Conservation (phyloP, 148 eudicot species). For the Polygonum maritimum region DNA sequence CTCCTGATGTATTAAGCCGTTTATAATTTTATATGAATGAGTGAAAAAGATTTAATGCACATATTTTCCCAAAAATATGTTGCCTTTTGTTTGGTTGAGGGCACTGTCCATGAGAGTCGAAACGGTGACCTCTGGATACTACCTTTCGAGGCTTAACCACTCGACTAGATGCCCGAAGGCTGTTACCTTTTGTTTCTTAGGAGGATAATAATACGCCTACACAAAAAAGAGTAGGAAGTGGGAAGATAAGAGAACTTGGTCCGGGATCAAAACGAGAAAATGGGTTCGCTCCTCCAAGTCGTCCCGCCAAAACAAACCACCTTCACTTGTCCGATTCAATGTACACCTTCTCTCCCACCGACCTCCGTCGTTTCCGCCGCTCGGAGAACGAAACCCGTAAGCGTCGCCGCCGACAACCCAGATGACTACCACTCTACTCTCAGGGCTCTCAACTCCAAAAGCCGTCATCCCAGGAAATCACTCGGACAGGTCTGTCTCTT, state of each 20-base stretch:
- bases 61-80: too few relatives aligned
- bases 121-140: too few relatives aligned
- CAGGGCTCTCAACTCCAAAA: conserved; percentile 81
- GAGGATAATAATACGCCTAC: too few relatives aligned
- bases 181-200: too few relatives aligned
- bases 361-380: conserved; percentile 14
- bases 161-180: too few relatives aligned
- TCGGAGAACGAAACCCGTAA: conserved; percentile 13
- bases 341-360: conserved; percentile 16
- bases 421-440: conserved; percentile 86
- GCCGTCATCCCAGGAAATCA: conserved; percentile 78
- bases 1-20: too few relatives aligned
- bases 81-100: too few relatives aligned
- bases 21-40: too few relatives aligned
- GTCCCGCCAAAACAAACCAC: conserved; percentile 36
- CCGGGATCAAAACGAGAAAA: conserved; percentile 9
- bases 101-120: too few relatives aligned
- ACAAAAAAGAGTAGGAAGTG: too few relatives aligned
- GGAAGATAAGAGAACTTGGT: neutral
- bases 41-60: too few relatives aligned
- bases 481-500: conserved; percentile 65
- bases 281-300: conserved; percentile 20
- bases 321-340: conserved; percentile 12
- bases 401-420: conserved; percentile 16
- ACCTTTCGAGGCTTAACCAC: too few relatives aligned